A percentile compares a stretch with the other conserved stretches of the same genome.
phyloP scores from a whole-genome alignment of 495 filamentous ascomycete genomes.

The Jackrogersella minutella region DNA sequence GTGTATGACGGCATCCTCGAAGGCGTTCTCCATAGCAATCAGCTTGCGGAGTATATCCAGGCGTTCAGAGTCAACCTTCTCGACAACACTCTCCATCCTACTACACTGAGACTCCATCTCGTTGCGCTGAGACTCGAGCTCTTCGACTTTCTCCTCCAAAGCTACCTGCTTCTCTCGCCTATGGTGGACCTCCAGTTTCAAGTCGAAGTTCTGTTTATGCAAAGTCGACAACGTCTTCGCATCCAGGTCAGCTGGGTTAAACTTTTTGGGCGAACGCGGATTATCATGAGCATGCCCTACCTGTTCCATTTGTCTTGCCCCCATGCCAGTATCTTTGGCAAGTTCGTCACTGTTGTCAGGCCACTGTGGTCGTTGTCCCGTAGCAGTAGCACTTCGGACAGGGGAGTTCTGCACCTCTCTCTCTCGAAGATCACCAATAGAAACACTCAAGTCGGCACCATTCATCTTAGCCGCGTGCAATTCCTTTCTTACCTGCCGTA shows the following conservation, averaged over 20 bases:
- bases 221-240: conserved; percentile 61
- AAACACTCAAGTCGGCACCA: conserved; percentile 46
- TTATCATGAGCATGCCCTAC: conserved; percentile 31
- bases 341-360: conserved; percentile 45
- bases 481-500: conserved; percentile 59
- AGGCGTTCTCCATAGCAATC: conserved; percentile 76
- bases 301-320: conserved; percentile 58
- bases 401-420: conserved; percentile 47
- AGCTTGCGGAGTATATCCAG: conserved; percentile 67
- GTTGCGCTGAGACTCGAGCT: conserved; percentile 62
- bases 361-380: conserved; percentile 46
- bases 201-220: conserved; percentile 87
- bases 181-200: conserved; percentile 86
- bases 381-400: conserved; percentile 34
- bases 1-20: conserved; percentile 82
- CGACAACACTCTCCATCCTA: conserved; percentile 37
- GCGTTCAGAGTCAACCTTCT: background rate
- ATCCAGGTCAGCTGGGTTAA: conserved; percentile 15
- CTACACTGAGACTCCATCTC: conserved; percentile 60
- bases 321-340: conserved; percentile 53
- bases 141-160: conserved; percentile 69
- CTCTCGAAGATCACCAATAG: conserved; percentile 36
- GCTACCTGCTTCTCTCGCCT: conserved; percentile 63
- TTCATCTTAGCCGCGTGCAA: conserved; percentile 45
- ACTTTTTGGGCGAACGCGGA: conserved; percentile 4